Conservation (phyloP, 441 rosid genomes). For the Aquilaria agallochum region DNA sequence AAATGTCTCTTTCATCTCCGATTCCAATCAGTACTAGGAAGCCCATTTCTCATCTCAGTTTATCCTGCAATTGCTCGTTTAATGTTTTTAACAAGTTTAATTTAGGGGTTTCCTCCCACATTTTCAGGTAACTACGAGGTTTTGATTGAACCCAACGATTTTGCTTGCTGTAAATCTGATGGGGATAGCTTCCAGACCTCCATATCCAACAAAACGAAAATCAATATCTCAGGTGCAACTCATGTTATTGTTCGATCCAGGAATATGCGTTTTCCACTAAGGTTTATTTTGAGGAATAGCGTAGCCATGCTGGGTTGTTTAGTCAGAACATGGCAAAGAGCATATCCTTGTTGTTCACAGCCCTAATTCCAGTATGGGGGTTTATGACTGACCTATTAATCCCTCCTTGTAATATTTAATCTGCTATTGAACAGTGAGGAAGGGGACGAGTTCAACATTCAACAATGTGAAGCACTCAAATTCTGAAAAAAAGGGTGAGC, state of each 20-base stretch:
- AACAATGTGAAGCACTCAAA: conserved; percentile 12
- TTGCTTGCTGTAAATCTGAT: conserved; percentile 32
- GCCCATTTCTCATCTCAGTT: not conserved
- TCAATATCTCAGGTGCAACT: conserved; percentile 42
- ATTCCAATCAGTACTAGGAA: conserved; percentile 36
- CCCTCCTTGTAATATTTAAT: not conserved
- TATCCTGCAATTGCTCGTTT: not conserved
- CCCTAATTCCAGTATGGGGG: not conserved
- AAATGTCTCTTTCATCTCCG: conserved; percentile 22
- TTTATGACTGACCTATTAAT: not conserved
- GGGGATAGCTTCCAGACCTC: conserved; percentile 38
- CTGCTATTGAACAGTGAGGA: conserved; percentile 27
- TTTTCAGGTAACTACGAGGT: conserved; percentile 59
- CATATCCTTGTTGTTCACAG: too few relatives aligned
- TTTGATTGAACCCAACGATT: conserved; percentile 38
- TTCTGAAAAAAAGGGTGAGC: conserved; percentile 26
- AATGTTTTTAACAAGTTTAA: not conserved
- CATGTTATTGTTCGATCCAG: too few relatives aligned
- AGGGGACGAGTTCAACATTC: conserved; percentile 18
- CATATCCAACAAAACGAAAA: conserved; percentile 27
- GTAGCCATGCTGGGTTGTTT: too few relatives aligned
- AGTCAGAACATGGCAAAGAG: too few relatives aligned
- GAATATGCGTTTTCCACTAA: too few relatives aligned
- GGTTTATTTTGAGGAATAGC: too few relatives aligned
- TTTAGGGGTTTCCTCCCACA: not conserved